Base-by-base conservation (phyloP, 768 basidiomycete genomes). In the Lactifluus subvellereus region DNA sequence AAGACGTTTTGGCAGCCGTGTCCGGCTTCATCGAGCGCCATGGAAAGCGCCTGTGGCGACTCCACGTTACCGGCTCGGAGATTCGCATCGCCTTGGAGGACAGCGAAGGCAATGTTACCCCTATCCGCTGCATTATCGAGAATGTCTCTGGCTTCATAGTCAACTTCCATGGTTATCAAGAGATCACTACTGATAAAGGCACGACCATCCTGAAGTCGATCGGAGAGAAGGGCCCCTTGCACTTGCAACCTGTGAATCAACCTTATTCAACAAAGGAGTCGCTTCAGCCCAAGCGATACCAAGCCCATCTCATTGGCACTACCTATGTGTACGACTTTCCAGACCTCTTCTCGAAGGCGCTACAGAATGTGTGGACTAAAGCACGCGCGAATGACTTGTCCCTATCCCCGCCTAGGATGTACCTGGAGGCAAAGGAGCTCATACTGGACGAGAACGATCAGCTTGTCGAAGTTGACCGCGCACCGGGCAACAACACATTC, bases 301-400 rank as follows among this genome's bases (percentile, higher is more conserved):
- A 98, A 73, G 97, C 97, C 27, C 97, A 99, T 75, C 84, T 98
- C 62, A 88, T 97, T 68, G 97, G 97, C 57, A 99, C 97, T 35
- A 99, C 97, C 55, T 99, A 98, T 73, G 95, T 91, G 37, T 98
- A 98, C 76, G 97, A 98, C 76, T 99, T 98, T 88, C 97, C 97
- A 47, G 97, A 97, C 70, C 85, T 99, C 66, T 99, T 98, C 82
- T 88, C 94, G 43, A 98, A 98, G 78, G 94, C 96, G 7, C 79
- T 98, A 63, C 90, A 94, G 71, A 93, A 94, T 70, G 82, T 94
- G 65, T 99, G 97, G 97, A 77, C 82, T 66, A 85, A 87, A 69
- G 84, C 84, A 49, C 84, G 88, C 45, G 74, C 77, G 45, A 76
- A 74, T 32, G 83, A 91, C 70, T 77, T 91, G 13, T 82, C 85